These are phyloP conservation scores for Penicillium thymicola DNA, from an alignment of 2,329 filamentous ascomycete genomes.

Conservation along the genomic window DNA sequence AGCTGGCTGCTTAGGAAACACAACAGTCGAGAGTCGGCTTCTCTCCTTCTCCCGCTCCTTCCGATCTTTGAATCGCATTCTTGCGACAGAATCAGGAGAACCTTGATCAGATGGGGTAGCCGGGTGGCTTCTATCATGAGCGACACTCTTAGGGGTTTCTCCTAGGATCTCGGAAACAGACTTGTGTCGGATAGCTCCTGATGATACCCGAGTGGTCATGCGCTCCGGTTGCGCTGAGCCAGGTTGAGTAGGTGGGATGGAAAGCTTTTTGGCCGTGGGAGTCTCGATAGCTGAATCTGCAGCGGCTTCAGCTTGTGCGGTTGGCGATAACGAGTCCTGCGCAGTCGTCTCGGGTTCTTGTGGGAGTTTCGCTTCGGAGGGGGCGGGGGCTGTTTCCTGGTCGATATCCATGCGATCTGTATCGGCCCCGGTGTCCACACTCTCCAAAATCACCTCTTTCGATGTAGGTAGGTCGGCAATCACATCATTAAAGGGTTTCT, in stretches of 20 bases:
- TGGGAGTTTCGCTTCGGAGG: slow-evolving; percentile 12
- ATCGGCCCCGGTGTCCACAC: slow-evolving; percentile 12
- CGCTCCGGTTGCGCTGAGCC: slow-evolving; percentile 47
- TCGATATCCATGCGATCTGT: slow-evolving; percentile 21
- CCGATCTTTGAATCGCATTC: slow-evolving; percentile 46
- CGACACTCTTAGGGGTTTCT: slow-evolving; percentile 47
- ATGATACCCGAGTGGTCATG: slow-evolving; percentile 67
- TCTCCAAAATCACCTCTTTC: slow-evolving; percentile 30
- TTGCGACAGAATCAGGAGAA: slow-evolving; percentile 34
- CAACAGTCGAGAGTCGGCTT: slow-evolving; percentile 68
- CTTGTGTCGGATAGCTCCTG: slow-evolving; percentile 67
- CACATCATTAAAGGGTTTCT: slow-evolving; percentile 21
- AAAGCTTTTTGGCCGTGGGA: slow-evolving; percentile 17
- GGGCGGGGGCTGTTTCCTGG: slow-evolving; percentile 10
- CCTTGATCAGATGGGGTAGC: slow-evolving; percentile 23
- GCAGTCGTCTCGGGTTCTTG: slow-evolving; percentile 9
- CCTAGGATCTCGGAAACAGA: slow-evolving; percentile 71
- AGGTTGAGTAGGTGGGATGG: slow-evolving; percentile 20
- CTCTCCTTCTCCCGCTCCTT: slow-evolving; percentile 58
- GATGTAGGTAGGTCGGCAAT: slow-evolving; percentile 13
- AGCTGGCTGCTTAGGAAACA: slow-evolving; percentile 67
- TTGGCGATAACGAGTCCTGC: slow-evolving; percentile 15
- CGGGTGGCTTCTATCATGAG: slow-evolving; percentile 35
- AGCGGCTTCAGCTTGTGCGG: slow-evolving; percentile 12
- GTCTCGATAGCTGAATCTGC: slow-evolving; percentile 14